These are phyloP conservation scores for Ramalina peruviana DNA, from an alignment of 495 filamentous ascomycete genomes.

Conservation along the genomic window DNA sequence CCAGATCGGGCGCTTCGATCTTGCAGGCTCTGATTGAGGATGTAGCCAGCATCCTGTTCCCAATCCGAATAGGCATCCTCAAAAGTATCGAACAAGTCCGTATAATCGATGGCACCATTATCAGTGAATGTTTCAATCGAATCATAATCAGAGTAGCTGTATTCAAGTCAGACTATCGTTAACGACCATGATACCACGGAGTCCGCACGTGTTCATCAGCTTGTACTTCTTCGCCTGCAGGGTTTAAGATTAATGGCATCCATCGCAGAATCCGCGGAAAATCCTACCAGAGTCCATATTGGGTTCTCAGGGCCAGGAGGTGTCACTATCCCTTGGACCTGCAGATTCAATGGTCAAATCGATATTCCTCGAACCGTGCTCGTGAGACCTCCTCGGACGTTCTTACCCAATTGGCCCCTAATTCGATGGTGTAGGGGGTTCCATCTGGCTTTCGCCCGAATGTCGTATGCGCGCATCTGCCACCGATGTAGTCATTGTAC, in stretches of 20 bases:
- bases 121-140: slow-evolving; percentile 48
- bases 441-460: slow-evolving; percentile 42
- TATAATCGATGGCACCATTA: slow-evolving; percentile 37
- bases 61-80: slow-evolving; percentile 34
- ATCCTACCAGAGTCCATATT: slow-evolving; percentile 45
- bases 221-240: slow-evolving; percentile 44
- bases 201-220: slow-evolving; percentile 29
- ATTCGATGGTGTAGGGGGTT: slow-evolving; percentile 46
- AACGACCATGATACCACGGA: too few relatives aligned
- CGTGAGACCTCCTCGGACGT: background rate
- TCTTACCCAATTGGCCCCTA: slow-evolving; percentile 54
- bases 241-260: background rate
- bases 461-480: slow-evolving; percentile 38
- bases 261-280: background rate
- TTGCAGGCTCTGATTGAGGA: slow-evolving; percentile 45
- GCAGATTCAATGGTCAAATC: background rate
- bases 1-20: slow-evolving; percentile 49
- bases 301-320: slow-evolving; percentile 49
- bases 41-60: slow-evolving; percentile 42
- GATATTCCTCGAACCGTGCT: background rate
- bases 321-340: slow-evolving; percentile 51
- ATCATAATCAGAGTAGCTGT: slow-evolving; percentile 42
- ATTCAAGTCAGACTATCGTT: too few relatives aligned
- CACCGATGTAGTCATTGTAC: slow-evolving; percentile 48
- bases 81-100: slow-evolving; percentile 35